These are phyloP conservation scores for Austroboletus novae-zelandiae DNA, from an alignment of 1,284 basidiomycete species.

Conservation along the genomic window DNA sequence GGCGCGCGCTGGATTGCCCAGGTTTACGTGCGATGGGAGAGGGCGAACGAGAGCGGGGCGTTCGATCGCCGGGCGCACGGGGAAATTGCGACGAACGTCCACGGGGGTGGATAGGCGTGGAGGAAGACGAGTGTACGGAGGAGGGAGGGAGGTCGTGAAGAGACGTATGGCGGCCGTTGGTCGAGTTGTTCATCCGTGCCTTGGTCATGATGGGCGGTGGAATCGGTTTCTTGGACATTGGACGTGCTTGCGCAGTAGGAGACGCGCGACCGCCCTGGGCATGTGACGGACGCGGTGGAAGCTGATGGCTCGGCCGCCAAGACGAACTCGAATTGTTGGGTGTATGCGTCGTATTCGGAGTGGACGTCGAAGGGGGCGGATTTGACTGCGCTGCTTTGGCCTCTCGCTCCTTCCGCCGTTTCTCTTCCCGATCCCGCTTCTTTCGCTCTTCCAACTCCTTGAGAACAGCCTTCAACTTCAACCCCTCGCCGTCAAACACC, in stretches of 20 bases:
- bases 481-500: slow-evolving; percentile 62
- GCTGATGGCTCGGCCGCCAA: slow-evolving; percentile 25
- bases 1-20: slow-evolving; percentile 33
- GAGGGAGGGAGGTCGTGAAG: slow-evolving; percentile 15
- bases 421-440: slow-evolving; percentile 50
- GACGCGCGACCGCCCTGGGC: slow-evolving; percentile 28
- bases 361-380: slow-evolving; percentile 21
- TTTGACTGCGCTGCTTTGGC: slow-evolving; percentile 21
- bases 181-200: slow-evolving; percentile 27
- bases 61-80: slow-evolving; percentile 16
- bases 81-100: slow-evolving; percentile 23
- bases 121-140: slow-evolving; percentile 27
- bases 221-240: slow-evolving; percentile 31
- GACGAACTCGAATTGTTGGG: slow-evolving; percentile 22
- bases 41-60: slow-evolving; percentile 42
- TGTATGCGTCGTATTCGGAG: slow-evolving; percentile 29
- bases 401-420: slow-evolving; percentile 39
- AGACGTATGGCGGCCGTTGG: slow-evolving; percentile 20
- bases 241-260: slow-evolving; percentile 29
- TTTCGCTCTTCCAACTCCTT: slow-evolving; percentile 58
- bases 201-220: slow-evolving; percentile 22
- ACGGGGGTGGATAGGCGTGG: slow-evolving; percentile 28
- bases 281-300: slow-evolving; percentile 30
- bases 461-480: slow-evolving; percentile 55
- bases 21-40: slow-evolving; percentile 44